phyloP scores from a whole-genome alignment of 805 yeast genomes.

The Pichia sporocuriosa region DNA sequence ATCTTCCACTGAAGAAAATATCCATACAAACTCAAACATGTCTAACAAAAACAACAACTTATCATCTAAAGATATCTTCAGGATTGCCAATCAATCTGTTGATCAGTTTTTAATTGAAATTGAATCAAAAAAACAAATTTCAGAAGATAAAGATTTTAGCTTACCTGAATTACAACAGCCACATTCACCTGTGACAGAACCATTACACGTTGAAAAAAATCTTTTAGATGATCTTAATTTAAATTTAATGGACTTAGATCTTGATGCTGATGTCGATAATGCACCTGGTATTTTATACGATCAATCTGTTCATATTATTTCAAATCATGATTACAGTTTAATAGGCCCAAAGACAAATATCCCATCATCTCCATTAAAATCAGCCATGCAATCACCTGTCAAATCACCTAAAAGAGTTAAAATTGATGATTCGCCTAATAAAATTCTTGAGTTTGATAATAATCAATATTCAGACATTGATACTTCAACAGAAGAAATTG shows the following conservation, averaged over 20 bases:
- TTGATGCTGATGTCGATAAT: background rate
- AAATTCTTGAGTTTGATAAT: constrained; percentile 23
- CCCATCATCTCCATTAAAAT: constrained; percentile 7
- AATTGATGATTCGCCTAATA: constrained; percentile 35
- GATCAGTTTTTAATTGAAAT: constrained; percentile 33
- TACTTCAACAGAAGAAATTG: background rate
- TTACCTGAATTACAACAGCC: constrained; percentile 10
- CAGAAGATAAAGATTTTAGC: background rate
- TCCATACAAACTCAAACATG: background rate
- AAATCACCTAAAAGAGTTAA: constrained; percentile 31
- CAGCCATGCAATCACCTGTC: constrained; percentile 16
- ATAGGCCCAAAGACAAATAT: constrained; percentile 9
- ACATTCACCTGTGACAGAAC: constrained; percentile 9
- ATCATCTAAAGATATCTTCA: constrained; percentile 21
- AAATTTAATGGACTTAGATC: background rate
- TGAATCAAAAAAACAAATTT: constrained; percentile 11
- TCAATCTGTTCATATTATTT: too few species aligned
- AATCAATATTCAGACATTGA: constrained; percentile 8
- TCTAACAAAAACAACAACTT: background rate
- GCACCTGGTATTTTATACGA: background rate
- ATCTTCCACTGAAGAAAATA: too few species aligned
- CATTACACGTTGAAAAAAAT: constrained; percentile 6
- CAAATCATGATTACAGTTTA: constrained; percentile 10
- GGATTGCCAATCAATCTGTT: constrained; percentile 31
- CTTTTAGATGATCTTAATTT: background rate